phyloP scores from a whole-genome alignment of 2,329 filamentous ascomycete genomes.

The Hymenoscyphus infarciens region DNA sequence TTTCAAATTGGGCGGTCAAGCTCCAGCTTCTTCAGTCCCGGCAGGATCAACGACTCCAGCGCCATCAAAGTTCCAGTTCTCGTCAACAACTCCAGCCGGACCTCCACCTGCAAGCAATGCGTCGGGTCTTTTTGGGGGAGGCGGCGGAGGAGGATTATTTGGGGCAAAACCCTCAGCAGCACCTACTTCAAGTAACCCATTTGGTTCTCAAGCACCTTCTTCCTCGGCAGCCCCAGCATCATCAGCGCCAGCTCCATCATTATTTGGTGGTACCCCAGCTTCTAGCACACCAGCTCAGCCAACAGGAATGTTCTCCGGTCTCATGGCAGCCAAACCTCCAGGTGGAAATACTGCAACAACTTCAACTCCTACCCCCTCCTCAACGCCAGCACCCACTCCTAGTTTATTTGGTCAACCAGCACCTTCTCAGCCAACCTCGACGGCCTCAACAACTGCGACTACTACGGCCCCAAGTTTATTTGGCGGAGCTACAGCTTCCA shows the following conservation, averaged over 20 bases:
- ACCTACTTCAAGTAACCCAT: constrained; percentile 6
- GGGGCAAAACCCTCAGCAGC: constrained; percentile 12
- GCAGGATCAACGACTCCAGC: constrained; percentile 31
- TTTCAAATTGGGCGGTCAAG: constrained; percentile 7
- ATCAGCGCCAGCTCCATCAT: constrained; percentile 10
- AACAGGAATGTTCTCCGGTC: background rate
- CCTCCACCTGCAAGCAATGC: constrained; percentile 30
- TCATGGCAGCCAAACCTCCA: constrained; percentile 5
- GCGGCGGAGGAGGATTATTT: constrained; percentile 19
- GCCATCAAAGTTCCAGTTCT: constrained; percentile 22
- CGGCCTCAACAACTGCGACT: constrained; percentile 16
- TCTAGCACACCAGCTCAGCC: constrained; percentile 4
- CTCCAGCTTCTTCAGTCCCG: constrained; percentile 18
- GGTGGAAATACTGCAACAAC: constrained; percentile 6
- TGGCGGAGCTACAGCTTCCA: constrained; percentile 8
- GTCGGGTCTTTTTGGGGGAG: constrained; percentile 16
- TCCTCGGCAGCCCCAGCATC: constrained; percentile 11
- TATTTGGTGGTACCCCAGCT: constrained; percentile 7
- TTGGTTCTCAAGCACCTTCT: constrained; percentile 11
- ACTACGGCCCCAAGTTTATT: constrained; percentile 10
- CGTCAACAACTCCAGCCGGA: constrained; percentile 35
- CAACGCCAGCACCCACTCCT: background rate
- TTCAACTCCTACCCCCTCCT: constrained; percentile 4
- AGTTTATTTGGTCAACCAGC: background rate
- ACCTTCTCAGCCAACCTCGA: constrained; percentile 4